Percentiles rank a stretch among this genome's conserved stretches.
These are phyloP conservation scores for Rhizoclosmatium hyalinum DNA, from an alignment of 371 early-diverging fungal genomes.

Conservation along the genomic window DNA sequence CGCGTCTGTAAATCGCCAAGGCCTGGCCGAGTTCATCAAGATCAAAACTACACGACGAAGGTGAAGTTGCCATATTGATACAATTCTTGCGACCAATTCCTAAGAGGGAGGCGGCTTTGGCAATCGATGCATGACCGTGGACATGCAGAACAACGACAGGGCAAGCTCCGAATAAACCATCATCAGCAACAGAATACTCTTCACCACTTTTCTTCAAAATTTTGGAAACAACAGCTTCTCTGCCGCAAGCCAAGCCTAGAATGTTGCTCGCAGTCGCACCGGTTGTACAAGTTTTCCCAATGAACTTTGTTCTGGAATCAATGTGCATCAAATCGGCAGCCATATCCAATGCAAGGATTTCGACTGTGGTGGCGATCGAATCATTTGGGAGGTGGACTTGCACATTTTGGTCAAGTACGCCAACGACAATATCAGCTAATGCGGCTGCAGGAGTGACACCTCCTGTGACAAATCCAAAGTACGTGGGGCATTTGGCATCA, in stretches of 20 bases:
- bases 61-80: constrained; percentile 4
- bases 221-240: constrained; percentile 23
- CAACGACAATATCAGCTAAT: constrained; percentile 37
- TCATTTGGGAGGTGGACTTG: constrained; percentile 36
- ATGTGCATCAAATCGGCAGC: constrained; percentile 34
- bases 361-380: constrained; percentile 30
- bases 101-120: constrained; percentile 31
- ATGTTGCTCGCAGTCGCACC: constrained; percentile 46
- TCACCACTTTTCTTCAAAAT: neutral
- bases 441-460: constrained; percentile 39
- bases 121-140: constrained; percentile 30
- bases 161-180: constrained; percentile 12
- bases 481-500: constrained; percentile 30
- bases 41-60: constrained; percentile 19
- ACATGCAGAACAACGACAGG: constrained; percentile 27
- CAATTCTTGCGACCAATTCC: constrained; percentile 32
- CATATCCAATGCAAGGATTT: constrained; percentile 25
- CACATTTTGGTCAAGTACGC: constrained; percentile 43
- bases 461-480: constrained; percentile 47
- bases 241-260: constrained; percentile 34
- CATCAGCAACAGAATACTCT: constrained; percentile 22
- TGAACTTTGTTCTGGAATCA: constrained; percentile 10
- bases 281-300: constrained; percentile 39
- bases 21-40: neutral
- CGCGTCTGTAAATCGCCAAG: neutral